Conservation (phyloP, 169 alveolate species). For the Eimeria zaria region DNA sequence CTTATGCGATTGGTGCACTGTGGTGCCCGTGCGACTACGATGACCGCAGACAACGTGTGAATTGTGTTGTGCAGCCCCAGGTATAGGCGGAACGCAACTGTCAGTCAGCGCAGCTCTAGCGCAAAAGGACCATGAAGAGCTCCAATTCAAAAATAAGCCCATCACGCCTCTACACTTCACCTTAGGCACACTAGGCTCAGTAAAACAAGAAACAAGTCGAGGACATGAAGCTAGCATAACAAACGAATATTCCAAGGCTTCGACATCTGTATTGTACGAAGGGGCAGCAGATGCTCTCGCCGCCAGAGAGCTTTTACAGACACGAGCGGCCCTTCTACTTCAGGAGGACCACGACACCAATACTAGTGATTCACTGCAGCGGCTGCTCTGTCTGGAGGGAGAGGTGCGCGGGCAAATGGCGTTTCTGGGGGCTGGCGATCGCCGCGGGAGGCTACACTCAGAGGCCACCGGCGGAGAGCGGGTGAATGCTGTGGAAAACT, state of each 20-base stretch:
- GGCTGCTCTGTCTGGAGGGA: constrained; percentile 1
- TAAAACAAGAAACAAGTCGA: not conserved
- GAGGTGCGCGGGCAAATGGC: constrained; percentile 67
- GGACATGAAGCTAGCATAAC: not conserved
- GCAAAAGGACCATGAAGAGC: not conserved
- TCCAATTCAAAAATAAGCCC: not conserved
- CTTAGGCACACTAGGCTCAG: not conserved
- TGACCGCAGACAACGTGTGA: not conserved
- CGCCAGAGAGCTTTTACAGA: constrained; percentile 48
- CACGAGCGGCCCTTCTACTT: constrained; percentile 47
- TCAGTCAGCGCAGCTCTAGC: not conserved
- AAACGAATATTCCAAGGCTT: not conserved
- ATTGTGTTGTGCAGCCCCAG: constrained; percentile 53
- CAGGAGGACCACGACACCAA: constrained; percentile 24
- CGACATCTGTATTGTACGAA: constrained; percentile 26
- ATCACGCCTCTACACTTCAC: not conserved
- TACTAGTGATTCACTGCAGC: constrained; percentile 22
- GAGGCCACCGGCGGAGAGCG: not conserved
- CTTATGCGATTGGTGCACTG: not conserved
- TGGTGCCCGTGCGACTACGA: not conserved
- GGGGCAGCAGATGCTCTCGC: constrained; percentile 71
- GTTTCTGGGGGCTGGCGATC: not conserved
- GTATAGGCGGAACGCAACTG: constrained; percentile 17
- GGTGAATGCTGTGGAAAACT: not conserved
- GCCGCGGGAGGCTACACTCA: not conserved